phyloP scores from a whole-genome alignment of 2,329 filamentous ascomycete species.

The Colletotrichum liriopes region DNA sequence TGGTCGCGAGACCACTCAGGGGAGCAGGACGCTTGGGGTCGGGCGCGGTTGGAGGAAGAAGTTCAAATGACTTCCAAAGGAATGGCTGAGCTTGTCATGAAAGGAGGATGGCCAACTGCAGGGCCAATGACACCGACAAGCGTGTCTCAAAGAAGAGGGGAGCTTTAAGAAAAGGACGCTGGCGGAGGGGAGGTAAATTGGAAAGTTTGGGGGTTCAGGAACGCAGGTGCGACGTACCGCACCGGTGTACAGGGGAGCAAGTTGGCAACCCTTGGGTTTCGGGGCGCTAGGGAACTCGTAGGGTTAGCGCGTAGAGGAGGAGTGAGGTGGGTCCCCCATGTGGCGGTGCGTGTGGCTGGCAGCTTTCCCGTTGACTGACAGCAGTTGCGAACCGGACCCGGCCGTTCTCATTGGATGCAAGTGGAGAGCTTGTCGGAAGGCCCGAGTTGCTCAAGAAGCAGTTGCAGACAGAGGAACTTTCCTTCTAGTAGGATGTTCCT shows the following conservation, averaged over 20 bases:
- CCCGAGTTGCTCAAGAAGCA: background rate
- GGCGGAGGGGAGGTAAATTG: constrained; percentile 40
- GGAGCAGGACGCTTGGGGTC: constrained; percentile 31
- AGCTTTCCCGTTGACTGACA: constrained; percentile 7
- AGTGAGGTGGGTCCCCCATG: constrained; percentile 18
- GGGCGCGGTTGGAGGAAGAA: constrained; percentile 35
- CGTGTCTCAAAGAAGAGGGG: constrained; percentile 43
- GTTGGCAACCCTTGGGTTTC: constrained; percentile 44
- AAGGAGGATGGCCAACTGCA: constrained; percentile 39
- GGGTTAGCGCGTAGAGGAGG: constrained; percentile 39
- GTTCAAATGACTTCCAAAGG: constrained; percentile 43
- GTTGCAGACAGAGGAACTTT: constrained; percentile 1
- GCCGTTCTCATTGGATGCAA: background rate
- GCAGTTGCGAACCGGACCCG: background rate
- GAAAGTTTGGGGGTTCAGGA: constrained; percentile 44
- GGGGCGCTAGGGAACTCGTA: constrained; percentile 37
- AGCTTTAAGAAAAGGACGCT: constrained; percentile 39
- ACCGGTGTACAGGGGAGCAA: constrained; percentile 43
- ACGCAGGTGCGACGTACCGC: constrained; percentile 42
- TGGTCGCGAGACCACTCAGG: constrained; percentile 44
- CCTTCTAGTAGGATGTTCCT: too few relatives aligned
- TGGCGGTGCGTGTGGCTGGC: constrained; percentile 43
- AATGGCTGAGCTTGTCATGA: constrained; percentile 45
- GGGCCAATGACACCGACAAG: constrained; percentile 43
- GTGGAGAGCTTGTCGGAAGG: background rate